Base-by-base conservation (phyloP, 1,284 basidiomycete species). In the Retiboletus flavoniger region DNA sequence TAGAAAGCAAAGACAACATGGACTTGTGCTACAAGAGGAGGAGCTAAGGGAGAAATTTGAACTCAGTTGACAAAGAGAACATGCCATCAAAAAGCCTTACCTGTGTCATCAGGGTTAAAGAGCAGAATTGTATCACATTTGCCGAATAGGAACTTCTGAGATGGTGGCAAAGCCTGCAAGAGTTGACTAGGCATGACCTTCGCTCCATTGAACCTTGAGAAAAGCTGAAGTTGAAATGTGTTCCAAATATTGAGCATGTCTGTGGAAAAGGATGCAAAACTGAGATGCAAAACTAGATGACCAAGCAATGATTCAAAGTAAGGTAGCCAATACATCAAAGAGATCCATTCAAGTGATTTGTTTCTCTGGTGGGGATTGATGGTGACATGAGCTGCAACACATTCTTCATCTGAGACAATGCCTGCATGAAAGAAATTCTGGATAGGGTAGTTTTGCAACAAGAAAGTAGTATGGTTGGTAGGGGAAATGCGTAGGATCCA, bases 171-270 rank as follows among this genome's bases (percentile, higher is more conserved):
- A 2, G 49, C 57, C 17, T 57, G 51, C 7, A 59, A 2, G 0
- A 13, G 36, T 39, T 59, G 57, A 34, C 51, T 56, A 3, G 59
- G 51, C 54, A 60, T 54, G 39, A 60, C 21, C 24, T 35, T 50
- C 0, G 0, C 32, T 3, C 19, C 26, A 24, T 24, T 6, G 24
- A 46, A 50, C 0, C 3, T 4, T 1, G 36, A 60, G n/a, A 47
- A 8, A 7, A 51, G 36, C 16, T 59, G 52, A 3, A 56, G 31
- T 2, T 31, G 13, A 43, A 58, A 58, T 36, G 29, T 21, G 13
- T 54, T 43, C 57, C 59, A 58, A 14, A 51, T 11, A 10, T 42
- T 39, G 4, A 56, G 16, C 1, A 9, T 8, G 11, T 31, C 10
- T 1, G 14, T 3, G 6, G 24, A 17, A 1, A 9, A 2, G 17